Conservation (phyloP, 805 yeast genomes). For the Naumovozyma baii region DNA sequence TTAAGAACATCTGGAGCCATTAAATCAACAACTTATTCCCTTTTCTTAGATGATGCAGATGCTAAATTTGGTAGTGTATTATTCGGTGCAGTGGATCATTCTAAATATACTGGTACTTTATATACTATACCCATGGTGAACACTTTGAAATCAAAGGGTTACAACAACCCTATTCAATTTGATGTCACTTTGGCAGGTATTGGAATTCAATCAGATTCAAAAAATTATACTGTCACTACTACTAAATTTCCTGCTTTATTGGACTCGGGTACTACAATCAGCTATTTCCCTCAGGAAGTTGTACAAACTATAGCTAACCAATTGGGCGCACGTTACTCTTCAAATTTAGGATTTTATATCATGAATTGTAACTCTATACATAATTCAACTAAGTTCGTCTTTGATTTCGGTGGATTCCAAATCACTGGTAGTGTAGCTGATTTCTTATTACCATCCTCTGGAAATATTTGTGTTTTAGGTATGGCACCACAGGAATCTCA, state of each 20-base stretch:
- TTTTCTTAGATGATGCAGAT: conserved; percentile 42
- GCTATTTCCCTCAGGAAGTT: conserved; percentile 36
- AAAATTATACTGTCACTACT: conserved; percentile 20
- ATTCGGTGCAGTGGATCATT: conserved; percentile 35
- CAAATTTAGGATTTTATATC: conserved; percentile 36
- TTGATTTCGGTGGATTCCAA: conserved; percentile 50
- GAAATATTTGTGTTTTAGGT: conserved; percentile 36
- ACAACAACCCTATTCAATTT: conserved; percentile 18
- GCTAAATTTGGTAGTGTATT: conserved; percentile 38
- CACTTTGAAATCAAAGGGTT: conserved; percentile 8
- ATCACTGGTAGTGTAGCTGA: conserved; percentile 41
- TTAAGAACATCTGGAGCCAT: conserved; percentile 30
- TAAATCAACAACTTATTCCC: conserved; percentile 30
- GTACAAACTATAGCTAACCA: conserved; percentile 30
- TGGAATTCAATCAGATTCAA: conserved; percentile 18
- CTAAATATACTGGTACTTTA: conserved; percentile 31
- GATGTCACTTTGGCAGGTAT: conserved; percentile 30
- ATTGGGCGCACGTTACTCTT: conserved; percentile 38
- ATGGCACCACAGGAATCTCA: conserved; percentile 21
- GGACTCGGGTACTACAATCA: conserved; percentile 37
- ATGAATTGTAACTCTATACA: conserved; percentile 35
- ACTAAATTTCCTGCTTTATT: conserved; percentile 33
- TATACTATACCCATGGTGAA: conserved; percentile 28
- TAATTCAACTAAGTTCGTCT: conserved; percentile 31
- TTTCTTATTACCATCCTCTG: conserved; percentile 23